Percentiles rank a stretch among this genome's conserved stretches.
These are phyloP conservation scores for Venturia carpophila DNA, from an alignment of 2,329 filamentous ascomycete species.

Conservation along the genomic window DNA sequence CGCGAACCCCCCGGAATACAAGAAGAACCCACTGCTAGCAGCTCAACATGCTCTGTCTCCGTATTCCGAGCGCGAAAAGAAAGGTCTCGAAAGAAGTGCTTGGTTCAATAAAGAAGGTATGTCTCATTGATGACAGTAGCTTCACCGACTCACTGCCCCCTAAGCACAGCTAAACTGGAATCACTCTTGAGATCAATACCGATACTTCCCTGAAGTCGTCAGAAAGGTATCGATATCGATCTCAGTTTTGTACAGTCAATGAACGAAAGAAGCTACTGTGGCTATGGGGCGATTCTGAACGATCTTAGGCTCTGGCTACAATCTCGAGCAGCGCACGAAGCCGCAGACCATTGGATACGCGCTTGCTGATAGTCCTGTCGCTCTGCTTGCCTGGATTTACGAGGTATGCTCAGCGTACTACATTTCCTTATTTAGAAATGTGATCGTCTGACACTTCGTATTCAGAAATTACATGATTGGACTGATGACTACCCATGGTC, in stretches of 20 bases:
- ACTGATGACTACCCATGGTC: conserved; percentile 65
- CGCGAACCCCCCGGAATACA: conserved; percentile 40
- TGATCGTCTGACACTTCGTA: background rate
- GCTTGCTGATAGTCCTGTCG: conserved; percentile 61
- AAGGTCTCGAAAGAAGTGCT: conserved; percentile 43
- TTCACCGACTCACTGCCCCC: too few relatives aligned
- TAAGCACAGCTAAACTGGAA: too few relatives aligned
- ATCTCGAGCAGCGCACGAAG: conserved; percentile 54
- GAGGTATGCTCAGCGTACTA: conserved; percentile 36
- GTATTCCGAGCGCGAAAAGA: conserved; percentile 45
- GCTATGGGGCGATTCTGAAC: conserved; percentile 20
- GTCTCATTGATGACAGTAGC: background rate
- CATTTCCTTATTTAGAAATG: background rate
- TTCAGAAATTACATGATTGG: conserved; percentile 64
- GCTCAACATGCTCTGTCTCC: conserved; percentile 48
- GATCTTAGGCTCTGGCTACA: conserved; percentile 42
- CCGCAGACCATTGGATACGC: conserved; percentile 66
- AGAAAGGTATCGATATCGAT: too few relatives aligned
- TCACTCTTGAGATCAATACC: too few relatives aligned
- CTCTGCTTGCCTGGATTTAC: conserved; percentile 68
- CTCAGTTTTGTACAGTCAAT: too few relatives aligned
- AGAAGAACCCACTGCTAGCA: conserved; percentile 49
- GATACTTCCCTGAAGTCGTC: too few relatives aligned
- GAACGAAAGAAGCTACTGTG: too few relatives aligned
- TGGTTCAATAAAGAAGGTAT: conserved; percentile 52